phyloP scores from a whole-genome alignment of 176 grass and related monocot genomes.

The Thalia dealbata region DNA sequence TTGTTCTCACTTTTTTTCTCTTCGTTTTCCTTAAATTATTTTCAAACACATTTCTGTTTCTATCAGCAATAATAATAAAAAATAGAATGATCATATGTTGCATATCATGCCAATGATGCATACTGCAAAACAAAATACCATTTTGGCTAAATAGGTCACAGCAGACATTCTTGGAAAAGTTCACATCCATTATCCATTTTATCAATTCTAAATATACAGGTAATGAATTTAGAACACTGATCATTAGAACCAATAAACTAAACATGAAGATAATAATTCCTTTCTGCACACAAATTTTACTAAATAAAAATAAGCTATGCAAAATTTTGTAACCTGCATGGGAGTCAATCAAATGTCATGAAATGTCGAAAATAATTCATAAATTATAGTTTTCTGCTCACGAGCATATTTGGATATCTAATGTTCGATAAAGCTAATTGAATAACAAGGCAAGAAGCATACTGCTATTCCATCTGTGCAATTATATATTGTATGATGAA shows the following conservation, averaged over 20 bases:
- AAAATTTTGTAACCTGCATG: neutral
- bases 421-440: neutral
- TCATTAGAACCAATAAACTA: neutral
- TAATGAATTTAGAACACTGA: neutral
- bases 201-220: neutral
- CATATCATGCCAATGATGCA: neutral
- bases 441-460: conserved; percentile 21
- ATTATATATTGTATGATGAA: conserved; percentile 95
- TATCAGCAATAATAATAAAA: neutral
- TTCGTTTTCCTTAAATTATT: neutral
- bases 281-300: neutral
- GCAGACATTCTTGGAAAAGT: neutral
- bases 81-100: neutral
- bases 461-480: conserved; percentile 94
- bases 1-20: neutral
- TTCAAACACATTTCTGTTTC: neutral
- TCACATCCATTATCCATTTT: neutral
- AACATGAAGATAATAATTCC: neutral
- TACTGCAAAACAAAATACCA: neutral
- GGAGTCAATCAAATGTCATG: neutral
- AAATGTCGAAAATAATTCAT: neutral
- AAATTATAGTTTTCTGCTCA: neutral
- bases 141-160: neutral
- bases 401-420: neutral
- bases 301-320: neutral